Evolutionary conservation across 495 filamentous ascomycete genomes (phyloP).

Genomic region (Durotheca rogersii): DNA sequence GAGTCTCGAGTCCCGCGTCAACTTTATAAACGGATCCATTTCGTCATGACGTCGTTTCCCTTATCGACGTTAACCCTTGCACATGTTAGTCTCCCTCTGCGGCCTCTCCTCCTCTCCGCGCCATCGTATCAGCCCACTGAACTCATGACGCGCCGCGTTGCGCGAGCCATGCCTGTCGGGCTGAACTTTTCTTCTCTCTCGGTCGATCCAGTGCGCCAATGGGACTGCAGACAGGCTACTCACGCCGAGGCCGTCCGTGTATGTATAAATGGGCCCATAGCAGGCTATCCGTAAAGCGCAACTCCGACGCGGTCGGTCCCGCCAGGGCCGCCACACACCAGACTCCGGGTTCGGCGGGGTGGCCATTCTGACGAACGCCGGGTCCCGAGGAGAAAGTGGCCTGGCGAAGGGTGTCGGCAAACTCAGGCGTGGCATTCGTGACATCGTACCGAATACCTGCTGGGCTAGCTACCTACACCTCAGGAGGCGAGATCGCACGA

Average conservation of each 20-base stretch:
- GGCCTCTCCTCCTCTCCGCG: background rate
- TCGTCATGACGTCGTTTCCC: too few species aligned
- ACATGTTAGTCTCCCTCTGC: background rate
- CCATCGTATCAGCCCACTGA: conserved; percentile 30
- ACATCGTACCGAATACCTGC: too few species aligned
- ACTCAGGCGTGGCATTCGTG: background rate
- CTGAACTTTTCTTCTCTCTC: conserved; percentile 1
- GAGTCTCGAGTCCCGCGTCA: too few species aligned
- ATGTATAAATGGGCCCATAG: conserved; percentile 33
- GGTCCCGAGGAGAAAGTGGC: conserved; percentile 2
- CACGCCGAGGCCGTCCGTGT: too few species aligned
- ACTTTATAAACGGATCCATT: too few species aligned
- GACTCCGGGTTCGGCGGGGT: conserved; percentile 4
- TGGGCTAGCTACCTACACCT: background rate
- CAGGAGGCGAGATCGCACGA: conserved; percentile 1
- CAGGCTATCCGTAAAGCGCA: conserved; percentile 12
- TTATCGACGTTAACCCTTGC: too few species aligned
- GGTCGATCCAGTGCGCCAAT: conserved; percentile 22
- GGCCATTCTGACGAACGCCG: conserved; percentile 16
- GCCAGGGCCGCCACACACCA: conserved; percentile 24
- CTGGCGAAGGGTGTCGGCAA: background rate
- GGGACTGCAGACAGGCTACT: conserved; percentile 24
- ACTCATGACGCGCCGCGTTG: conserved; percentile 30
- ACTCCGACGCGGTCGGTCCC: conserved; percentile 26
- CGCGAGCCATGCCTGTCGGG: conserved; percentile 15